Evolutionary conservation across 78 protist genomes (phyloP), one percentile per base, ranked within the genome.

Genomic region (Dictyostelium intermedium): DNA sequence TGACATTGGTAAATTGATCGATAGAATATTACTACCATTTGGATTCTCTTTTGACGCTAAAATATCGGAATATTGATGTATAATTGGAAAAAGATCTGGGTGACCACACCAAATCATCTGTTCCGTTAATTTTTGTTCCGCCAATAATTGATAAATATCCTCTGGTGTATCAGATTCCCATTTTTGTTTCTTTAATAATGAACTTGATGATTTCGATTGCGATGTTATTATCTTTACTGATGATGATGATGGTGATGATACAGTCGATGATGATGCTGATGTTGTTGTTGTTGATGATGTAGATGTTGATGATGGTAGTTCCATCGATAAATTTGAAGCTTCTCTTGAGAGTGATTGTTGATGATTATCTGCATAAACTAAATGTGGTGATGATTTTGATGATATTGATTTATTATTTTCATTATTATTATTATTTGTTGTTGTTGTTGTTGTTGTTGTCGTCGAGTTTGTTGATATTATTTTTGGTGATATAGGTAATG

Each of bases 71-170:
- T 50, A 89, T 32, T 89, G 94, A 61, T 25, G 73, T 10, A 89
- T 50, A 50, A 89, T 80, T 4, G 94, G 87, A 20, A 89, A 89
- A 14, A 89, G 50, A 50, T 80, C 83, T 41, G 94, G 94, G 81
- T 89, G 94, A 14, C 94, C 94, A n/a, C 87, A 84, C 94, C 94
- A 89, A 34, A 89, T 89, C n/a, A 79, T 60, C 30, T 78, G 74
- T 2, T 89, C 94, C 69, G 87, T 89, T 5, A 89, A 61, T 61
- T 89, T 89, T 41, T 89, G 94, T 66, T 89, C 94, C n/a, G 94
- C 85, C 5, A 89, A 53, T 35, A 89, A 43, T 32, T 80, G 77
- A 27, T 89, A 89, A 1, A 89, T 80, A 18, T 89, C 94, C 0
- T 80, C 70, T 30, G 61, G 37, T 25, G 60, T 25, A 14, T 34